Evolutionary conservation across 176 grass and related monocot species (phyloP), one percentile per base, ranked within the genome.

Genomic region (Themeda triandra): DNA sequence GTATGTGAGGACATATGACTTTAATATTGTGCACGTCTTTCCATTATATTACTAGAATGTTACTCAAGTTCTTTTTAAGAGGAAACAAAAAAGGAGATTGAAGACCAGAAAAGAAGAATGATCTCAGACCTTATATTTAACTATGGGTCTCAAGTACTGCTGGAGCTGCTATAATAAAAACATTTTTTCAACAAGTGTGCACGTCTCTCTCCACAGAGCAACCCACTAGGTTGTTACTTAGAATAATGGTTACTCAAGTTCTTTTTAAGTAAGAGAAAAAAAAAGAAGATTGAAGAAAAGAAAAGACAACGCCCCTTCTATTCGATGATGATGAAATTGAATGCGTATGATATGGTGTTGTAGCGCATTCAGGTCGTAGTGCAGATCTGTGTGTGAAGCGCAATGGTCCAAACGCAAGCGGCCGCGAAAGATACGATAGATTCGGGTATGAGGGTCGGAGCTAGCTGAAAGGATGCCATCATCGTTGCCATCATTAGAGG

Each of bases 401-500:
- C 53, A 69, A 49, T 60, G 56, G 35, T 56, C 80, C 80, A 63
- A 70, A 8, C 18, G 58, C n/a, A 62, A 62, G 13, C 12, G 25
- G 13, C 62, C 6, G 3, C 60, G 53, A 24, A 6, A 42, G 59
- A 18, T 67, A 68, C 75, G 76, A 69, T 85, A 10, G 41, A 13
- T 11, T 69, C 44, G 48, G 62, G 37, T 24, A 45, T 31, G 17
- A 2, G 48, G 6, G 40, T 3, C 41, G 13, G 18, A 70, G 35
- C 75, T 84, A 64, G 45, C 39, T 49, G 25, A 36, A 63, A 65
- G 79, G 58, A 58, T 44, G 58, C 44, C 27, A 77, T 80, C 69
- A 25, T 71, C 56, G 13, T 88, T 53, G 67, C 82, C 51, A 89
- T 86, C 36, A 82, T 86, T 82, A 73, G 80, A 56, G 54, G 63